Percentiles rank a stretch among this genome's conserved stretches.
phyloP scores from a whole-genome alignment of 306 rosid genomes.

The Vigna angularis region DNA sequence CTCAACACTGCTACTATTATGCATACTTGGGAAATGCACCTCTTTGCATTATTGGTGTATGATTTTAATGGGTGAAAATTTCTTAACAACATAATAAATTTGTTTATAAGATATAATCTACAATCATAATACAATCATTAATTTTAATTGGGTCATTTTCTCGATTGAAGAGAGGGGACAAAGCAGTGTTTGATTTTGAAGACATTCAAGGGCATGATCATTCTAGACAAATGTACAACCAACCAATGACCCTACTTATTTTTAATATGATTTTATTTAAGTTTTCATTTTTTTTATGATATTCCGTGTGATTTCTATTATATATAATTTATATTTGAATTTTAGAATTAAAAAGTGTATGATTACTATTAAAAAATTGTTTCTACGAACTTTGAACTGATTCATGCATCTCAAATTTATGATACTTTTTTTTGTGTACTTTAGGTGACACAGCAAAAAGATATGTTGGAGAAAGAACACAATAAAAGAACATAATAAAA shows the following conservation, averaged over 20 bases:
- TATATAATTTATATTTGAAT: too few relatives aligned
- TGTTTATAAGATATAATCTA: too few relatives aligned
- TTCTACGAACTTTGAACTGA: not conserved
- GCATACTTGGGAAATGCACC: not conserved
- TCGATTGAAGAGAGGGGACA: slow-evolving; percentile 10
- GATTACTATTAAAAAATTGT: too few relatives aligned
- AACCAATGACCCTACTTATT: slow-evolving; percentile 32
- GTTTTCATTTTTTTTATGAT: too few relatives aligned
- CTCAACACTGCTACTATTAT: not conserved
- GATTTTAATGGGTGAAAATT: too few relatives aligned
- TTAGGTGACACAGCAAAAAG: not conserved
- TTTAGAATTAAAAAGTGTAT: too few relatives aligned
- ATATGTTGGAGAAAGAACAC: not conserved
- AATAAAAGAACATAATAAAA: not conserved
- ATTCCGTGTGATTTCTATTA: too few relatives aligned
- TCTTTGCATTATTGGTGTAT: slow-evolving; percentile 30
- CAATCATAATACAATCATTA: not conserved
- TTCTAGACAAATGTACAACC: slow-evolving; percentile 31
- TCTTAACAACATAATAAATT: too few relatives aligned
- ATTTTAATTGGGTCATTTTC: slow-evolving; percentile 26
- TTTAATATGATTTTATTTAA: too few relatives aligned
- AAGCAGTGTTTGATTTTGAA: slow-evolving; percentile 20
- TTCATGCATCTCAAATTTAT: not conserved
- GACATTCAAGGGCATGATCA: slow-evolving; percentile 15
- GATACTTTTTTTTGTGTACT: not conserved